Evolutionary conservation across 805 yeast species (phyloP), one percentile per base, ranked within the genome.

Genomic region (Ogataea neopini): DNA sequence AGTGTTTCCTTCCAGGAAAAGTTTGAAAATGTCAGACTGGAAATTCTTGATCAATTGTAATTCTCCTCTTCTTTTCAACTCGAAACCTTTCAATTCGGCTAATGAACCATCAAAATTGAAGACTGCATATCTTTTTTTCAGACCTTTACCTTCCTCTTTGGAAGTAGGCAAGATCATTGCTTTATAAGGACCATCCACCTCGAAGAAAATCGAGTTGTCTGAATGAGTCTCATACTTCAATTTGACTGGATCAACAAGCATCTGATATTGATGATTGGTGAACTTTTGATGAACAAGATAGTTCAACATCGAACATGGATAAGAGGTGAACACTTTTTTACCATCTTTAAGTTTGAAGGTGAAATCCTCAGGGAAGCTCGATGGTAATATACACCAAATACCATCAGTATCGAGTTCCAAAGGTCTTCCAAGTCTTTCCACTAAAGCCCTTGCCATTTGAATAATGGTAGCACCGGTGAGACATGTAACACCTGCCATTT

Each of bases 401-500:
- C 99, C 99, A 76, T 94, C 99, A 0, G 99, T 94, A 68, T 94
- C 99, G 54, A 94, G 77, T 62, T 94, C 99, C 50, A 94, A 72
- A 0, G 99, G 99, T 57, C 98, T 76, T 1, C 99, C 99, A 4
- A 95, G 71, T 59, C 97, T 73, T 64, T 92, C 98, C 11, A 94
- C 97, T 49, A 94, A 71, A 0, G 86, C 71, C 52, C 98, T 76
- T 0, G 99, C 99, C 94, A 92, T 87, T 68, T 95, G 98, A 72
- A 94, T 94, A 58, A 94, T 94, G 0, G 96, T 89, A 0, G 99
- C 97, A 44, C 99, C 99, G 0, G 99, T 94, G 41, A 91, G 75
- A 76, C 99, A 95, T 0, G 99, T 94, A 15, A 94, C 94, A 53
- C 99, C 99, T 0, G 99, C 99, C 99, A 95, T 94, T 67, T 94